phyloP scores from a whole-genome alignment of 305 asterid genomes.

The Fraxinus nigra region DNA sequence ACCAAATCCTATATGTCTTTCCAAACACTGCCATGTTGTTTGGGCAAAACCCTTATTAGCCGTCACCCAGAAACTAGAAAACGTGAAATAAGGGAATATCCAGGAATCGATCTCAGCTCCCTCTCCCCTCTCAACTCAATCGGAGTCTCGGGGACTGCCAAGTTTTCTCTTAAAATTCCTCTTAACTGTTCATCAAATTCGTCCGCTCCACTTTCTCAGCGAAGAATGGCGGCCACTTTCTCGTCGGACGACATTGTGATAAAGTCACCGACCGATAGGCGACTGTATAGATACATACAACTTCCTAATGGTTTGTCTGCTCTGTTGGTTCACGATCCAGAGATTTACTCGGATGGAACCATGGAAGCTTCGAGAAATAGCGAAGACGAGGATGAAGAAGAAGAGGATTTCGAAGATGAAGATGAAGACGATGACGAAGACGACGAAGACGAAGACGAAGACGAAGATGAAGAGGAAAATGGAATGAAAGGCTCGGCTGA shows the following conservation, averaged over 20 bases:
- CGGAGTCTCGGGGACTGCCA: neutral
- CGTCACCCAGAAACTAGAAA: neutral
- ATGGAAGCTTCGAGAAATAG: constrained; percentile 18
- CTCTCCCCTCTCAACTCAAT: neutral
- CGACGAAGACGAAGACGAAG: constrained; percentile 22
- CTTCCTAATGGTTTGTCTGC: constrained; percentile 83
- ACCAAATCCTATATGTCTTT: neutral
- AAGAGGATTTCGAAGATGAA: constrained; percentile 23
- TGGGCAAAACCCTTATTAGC: neutral
- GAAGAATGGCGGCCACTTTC: constrained; percentile 45
- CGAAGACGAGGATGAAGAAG: constrained; percentile 43
- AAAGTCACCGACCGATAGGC: constrained; percentile 78
- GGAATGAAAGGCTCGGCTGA: constrained; percentile 48
- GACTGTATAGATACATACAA: constrained; percentile 77
- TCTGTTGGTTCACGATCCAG: constrained; percentile 93
- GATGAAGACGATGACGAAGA: constrained; percentile 25
- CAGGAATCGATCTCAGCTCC: neutral
- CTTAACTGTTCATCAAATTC: neutral
- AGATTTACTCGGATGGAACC: constrained; percentile 57
- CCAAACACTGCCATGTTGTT: neutral
- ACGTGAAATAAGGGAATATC: neutral
- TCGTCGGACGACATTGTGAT: constrained; percentile 76
- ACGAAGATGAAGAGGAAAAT: constrained; percentile 35
- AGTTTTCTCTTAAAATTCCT: neutral
- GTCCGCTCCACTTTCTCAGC: constrained; percentile 12